Evolutionary conservation across 2,329 filamentous ascomycete species (phyloP).

Genomic region (Penicillium sp.): DNA sequence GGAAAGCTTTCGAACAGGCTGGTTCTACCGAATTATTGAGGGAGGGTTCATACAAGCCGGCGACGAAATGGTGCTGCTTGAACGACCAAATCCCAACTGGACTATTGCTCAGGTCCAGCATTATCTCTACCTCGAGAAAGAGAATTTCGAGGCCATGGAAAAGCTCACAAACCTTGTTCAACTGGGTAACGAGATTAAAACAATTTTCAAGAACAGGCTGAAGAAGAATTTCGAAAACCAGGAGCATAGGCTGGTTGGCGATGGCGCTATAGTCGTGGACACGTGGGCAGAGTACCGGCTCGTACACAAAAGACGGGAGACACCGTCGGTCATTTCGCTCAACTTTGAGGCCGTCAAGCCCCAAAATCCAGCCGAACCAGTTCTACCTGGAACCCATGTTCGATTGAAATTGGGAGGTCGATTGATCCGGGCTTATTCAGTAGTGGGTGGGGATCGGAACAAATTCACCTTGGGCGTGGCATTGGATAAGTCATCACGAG

Average conservation of each 20-base stretch:
- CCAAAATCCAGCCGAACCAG: neutral
- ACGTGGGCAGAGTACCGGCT: constrained; percentile 5
- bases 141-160: constrained; percentile 2
- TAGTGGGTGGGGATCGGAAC: constrained; percentile 5
- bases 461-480: constrained; percentile 3
- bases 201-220: constrained; percentile 2
- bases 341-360: neutral
- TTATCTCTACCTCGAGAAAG: constrained; percentile 6
- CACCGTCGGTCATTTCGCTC: neutral
- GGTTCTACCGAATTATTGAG: constrained; percentile 58
- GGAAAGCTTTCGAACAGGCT: constrained; percentile 55
- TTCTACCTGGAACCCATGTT: constrained; percentile 2
- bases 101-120: constrained; percentile 4
- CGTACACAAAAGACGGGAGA: neutral
- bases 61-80: constrained; percentile 2
- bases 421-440: constrained; percentile 6
- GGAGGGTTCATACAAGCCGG: constrained; percentile 2
- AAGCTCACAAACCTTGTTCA: constrained; percentile 1
- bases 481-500: neutral
- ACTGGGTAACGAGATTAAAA: constrained; percentile 1
- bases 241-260: constrained; percentile 2
- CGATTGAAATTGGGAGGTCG: constrained; percentile 3
- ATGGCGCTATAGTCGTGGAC: neutral
- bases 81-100: constrained; percentile 3
- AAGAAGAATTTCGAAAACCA: constrained; percentile 3